These are phyloP conservation scores for Podospora conica DNA, from an alignment of 495 filamentous ascomycete genomes.

Conservation along the genomic window DNA sequence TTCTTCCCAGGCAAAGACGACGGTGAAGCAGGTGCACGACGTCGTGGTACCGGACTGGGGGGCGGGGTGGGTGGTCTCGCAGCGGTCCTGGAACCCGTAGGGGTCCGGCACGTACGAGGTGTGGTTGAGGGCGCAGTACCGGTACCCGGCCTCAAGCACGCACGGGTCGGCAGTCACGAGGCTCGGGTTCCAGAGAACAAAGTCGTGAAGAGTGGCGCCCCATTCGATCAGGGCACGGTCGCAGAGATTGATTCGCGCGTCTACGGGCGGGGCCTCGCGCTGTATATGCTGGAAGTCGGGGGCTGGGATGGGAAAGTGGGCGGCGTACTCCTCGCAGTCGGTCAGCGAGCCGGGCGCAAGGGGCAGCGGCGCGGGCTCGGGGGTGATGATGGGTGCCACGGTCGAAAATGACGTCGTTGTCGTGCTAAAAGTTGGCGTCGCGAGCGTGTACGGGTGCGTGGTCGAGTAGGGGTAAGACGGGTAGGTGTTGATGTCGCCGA, in stretches of 20 bases:
- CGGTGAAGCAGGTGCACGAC: not conserved
- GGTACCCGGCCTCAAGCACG: not conserved
- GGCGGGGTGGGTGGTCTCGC: not conserved
- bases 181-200: conserved; percentile 2
- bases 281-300: not conserved
- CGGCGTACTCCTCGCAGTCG: not conserved
- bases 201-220: not conserved
- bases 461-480: not conserved
- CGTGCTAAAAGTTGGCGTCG: not conserved
- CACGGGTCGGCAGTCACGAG: not conserved
- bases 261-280: not conserved
- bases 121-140: conserved; percentile 3
- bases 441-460: not conserved
- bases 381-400: not conserved
- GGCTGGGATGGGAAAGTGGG: not conserved
- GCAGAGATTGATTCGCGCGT: not conserved
- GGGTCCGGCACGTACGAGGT: not conserved
- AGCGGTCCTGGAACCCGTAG: not conserved
- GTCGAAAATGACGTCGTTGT: not conserved
- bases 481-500: not conserved
- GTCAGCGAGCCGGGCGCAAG: not conserved
- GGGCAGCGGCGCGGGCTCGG: not conserved
- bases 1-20: not conserved
- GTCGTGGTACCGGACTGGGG: not conserved
- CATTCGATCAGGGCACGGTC: not conserved